phyloP scores from a whole-genome alignment of 2,329 filamentous ascomycete species.

The Pseudohalonectria lignicola region DNA sequence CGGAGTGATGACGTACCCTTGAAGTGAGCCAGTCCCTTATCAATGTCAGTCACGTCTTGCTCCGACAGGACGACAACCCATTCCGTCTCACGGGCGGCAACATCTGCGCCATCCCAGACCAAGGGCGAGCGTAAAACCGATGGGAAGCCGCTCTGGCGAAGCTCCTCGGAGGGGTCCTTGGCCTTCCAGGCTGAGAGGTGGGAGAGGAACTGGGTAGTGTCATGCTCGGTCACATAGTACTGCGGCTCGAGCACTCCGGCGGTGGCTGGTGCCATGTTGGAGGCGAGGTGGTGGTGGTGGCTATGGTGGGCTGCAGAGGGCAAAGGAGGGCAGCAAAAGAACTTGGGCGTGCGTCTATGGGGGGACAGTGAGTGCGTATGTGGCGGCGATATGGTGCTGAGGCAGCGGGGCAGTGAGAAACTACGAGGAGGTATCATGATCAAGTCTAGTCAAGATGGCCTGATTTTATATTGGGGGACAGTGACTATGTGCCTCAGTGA shows the following conservation, averaged over 20 bases:
- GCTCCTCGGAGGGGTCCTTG: not conserved
- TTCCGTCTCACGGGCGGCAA: constrained; percentile 13
- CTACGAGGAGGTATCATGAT: too few relatives aligned
- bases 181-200: not conserved
- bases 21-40: constrained; percentile 26
- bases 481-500: too few relatives aligned
- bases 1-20: constrained; percentile 21
- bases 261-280: not conserved
- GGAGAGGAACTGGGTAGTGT: not conserved
- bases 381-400: too few relatives aligned
- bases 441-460: too few relatives aligned
- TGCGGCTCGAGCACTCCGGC: not conserved
- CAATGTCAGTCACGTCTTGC: constrained; percentile 36
- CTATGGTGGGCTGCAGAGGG: too few relatives aligned
- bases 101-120: not conserved
- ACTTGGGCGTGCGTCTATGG: too few relatives aligned
- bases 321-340: too few relatives aligned
- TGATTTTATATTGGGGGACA: too few relatives aligned
- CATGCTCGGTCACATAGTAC: not conserved
- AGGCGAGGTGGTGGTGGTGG: too few relatives aligned
- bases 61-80: constrained; percentile 39
- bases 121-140: not conserved
- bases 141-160: not conserved
- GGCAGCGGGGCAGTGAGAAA: too few relatives aligned
- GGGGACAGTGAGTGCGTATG: too few relatives aligned